These are phyloP conservation scores for Diaporthe humulicola DNA, from an alignment of 2,329 filamentous ascomycete genomes.

Conservation along the genomic window DNA sequence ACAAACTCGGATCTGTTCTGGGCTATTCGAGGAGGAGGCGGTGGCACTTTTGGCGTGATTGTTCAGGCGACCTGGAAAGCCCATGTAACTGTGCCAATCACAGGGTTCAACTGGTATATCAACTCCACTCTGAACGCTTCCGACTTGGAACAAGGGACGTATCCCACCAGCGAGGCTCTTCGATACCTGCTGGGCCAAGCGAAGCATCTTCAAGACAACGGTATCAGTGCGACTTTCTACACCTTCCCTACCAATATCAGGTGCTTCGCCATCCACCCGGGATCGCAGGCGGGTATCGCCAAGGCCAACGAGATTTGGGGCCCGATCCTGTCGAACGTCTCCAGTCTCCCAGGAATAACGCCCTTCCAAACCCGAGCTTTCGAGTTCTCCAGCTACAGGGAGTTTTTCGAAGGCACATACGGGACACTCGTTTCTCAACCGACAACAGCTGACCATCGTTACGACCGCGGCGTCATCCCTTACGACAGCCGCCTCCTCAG, in stretches of 20 bases:
- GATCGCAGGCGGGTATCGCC: background rate
- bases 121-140: slow-evolving; percentile 8
- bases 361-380: background rate
- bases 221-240: slow-evolving; percentile 1
- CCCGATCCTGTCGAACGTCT: slow-evolving; percentile 6
- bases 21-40: background rate
- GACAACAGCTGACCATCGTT: background rate
- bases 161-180: background rate
- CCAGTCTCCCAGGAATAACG: background rate
- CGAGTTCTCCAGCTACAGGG: background rate
- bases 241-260: background rate
- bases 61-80: slow-evolving; percentile 14
- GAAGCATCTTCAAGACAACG: background rate
- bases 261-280: slow-evolving; percentile 3
- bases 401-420: slow-evolving; percentile 5
- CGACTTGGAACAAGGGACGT: background rate
- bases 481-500: slow-evolving; percentile 3
- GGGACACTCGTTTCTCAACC: background rate
- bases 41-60: slow-evolving; percentile 5
- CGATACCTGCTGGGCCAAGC: background rate
- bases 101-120: background rate
- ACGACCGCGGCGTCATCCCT: background rate
- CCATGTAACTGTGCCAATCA: slow-evolving; percentile 1
- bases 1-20: background rate
- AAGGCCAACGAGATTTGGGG: slow-evolving; percentile 19